Percentiles rank a stretch among this genome's conserved stretches.
phyloP scores from a whole-genome alignment of 805 yeast species.

The Wickerhamiella musiphila region DNA sequence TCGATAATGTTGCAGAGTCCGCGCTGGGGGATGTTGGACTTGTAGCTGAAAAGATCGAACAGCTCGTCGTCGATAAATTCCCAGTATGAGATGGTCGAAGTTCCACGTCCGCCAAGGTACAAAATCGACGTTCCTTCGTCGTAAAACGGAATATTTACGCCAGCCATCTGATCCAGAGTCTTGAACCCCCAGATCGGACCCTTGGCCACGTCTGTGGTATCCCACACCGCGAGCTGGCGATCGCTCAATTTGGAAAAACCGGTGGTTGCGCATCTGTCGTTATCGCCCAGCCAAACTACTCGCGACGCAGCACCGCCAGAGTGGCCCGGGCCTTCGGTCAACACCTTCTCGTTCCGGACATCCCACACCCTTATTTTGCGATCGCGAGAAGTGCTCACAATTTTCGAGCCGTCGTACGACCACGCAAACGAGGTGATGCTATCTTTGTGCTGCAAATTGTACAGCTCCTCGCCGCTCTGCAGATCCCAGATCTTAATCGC shows the following conservation, averaged over 20 bases:
- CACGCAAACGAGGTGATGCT: conserved; percentile 85
- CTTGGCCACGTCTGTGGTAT: conserved; percentile 45
- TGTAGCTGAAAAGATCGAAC: conserved; percentile 71
- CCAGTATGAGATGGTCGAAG: conserved; percentile 88
- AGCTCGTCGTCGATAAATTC: conserved; percentile 78
- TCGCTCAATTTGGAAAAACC: conserved; percentile 88
- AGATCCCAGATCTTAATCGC: conserved; percentile 85
- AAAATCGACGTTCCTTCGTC: conserved; percentile 68
- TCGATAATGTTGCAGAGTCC: conserved; percentile 89
- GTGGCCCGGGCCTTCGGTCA: conserved; percentile 80
- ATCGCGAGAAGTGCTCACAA: conserved; percentile 86
- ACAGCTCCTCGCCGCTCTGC: conserved; percentile 49
- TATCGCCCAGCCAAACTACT: conserved; percentile 77
- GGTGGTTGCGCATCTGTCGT: conserved; percentile 74
- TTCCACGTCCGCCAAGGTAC: conserved; percentile 93
- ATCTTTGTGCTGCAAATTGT: conserved; percentile 72
- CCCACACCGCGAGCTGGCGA: conserved; percentile 93
- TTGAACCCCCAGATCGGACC: conserved; percentile 88
- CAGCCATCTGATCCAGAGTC: conserved; percentile 77
- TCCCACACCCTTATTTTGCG: conserved; percentile 87
- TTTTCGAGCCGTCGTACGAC: conserved; percentile 70
- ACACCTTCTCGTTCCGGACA: conserved; percentile 49
- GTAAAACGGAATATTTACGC: conserved; percentile 80
- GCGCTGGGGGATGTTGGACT: conserved; percentile 84
- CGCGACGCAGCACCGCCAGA: conserved; percentile 84